Conservation (phyloP, 2,329 filamentous ascomycete species). For the Neurospora sp. region DNA sequence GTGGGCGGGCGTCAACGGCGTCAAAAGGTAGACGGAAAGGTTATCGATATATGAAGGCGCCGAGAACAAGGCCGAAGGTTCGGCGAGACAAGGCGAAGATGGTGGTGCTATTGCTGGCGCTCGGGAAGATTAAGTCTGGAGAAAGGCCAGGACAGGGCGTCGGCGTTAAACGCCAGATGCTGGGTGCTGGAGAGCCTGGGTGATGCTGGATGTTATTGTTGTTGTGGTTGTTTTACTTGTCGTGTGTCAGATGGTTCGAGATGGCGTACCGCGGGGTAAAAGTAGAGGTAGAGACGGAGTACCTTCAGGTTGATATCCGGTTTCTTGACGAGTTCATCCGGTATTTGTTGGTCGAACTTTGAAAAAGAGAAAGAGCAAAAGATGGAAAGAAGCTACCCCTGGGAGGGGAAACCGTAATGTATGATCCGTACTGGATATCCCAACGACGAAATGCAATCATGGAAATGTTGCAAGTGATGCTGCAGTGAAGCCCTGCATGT, state of each 20-base stretch:
- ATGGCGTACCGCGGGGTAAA: not conserved
- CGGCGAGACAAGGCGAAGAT: not conserved
- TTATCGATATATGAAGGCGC: not conserved
- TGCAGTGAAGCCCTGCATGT: not conserved
- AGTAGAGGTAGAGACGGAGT: not conserved
- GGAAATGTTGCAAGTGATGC: not conserved
- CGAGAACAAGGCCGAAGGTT: not conserved
- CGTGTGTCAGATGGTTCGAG: not conserved
- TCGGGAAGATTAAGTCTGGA: not conserved
- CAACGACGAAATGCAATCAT: not conserved
- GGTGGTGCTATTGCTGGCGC: not conserved
- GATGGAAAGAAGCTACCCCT: not conserved
- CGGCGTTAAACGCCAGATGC: not conserved
- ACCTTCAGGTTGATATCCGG: not conserved
- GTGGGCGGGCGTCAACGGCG: not conserved
- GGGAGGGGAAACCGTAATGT: not conserved
- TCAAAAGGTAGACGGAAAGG: not conserved
- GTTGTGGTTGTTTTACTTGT: not conserved
- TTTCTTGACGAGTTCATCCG: not conserved
- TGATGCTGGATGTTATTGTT: not conserved
- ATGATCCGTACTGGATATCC: not conserved
- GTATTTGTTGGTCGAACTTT: not conserved
- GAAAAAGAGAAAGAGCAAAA: not conserved
- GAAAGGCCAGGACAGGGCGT: not conserved
- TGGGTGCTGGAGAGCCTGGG: not conserved